Conservation (phyloP, 2,329 filamentous ascomycete genomes). For the Diaporthe vaccinii region DNA sequence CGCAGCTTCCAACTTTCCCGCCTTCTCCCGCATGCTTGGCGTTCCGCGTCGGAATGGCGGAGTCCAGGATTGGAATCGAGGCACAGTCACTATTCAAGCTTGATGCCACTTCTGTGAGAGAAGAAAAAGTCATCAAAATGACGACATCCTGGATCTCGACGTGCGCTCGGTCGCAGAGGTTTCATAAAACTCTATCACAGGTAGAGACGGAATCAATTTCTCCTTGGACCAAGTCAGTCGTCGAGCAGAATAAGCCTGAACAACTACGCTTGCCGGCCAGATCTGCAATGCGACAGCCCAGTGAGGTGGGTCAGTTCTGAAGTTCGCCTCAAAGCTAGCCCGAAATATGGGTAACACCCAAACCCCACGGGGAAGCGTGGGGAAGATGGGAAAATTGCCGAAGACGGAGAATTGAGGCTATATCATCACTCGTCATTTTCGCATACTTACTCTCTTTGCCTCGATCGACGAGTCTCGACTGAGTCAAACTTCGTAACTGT, state of each 20-base stretch:
- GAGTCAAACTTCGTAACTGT: neutral
- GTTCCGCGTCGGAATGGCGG: neutral
- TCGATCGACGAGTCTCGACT: neutral
- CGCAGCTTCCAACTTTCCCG: neutral
- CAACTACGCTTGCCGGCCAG: neutral
- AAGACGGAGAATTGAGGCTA: neutral
- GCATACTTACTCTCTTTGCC: neutral
- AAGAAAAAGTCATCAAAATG: neutral
- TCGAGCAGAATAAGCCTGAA: neutral
- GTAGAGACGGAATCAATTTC: neutral
- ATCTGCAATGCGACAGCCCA: constrained; percentile 3
- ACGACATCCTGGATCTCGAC: neutral
- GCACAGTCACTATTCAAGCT: neutral
- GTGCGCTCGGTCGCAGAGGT: neutral
- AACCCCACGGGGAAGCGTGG: constrained; percentile 12
- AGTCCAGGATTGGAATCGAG: neutral
- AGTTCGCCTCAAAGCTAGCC: constrained; percentile 32
- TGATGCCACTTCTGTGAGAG: neutral
- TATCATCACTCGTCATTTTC: neutral
- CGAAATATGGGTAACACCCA: neutral
- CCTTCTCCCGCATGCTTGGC: neutral
- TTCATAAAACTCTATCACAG: neutral
- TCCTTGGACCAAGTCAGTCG: constrained; percentile 5
- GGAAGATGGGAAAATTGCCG: constrained; percentile 7
- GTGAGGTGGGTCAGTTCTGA: constrained; percentile 1